Evolutionary conservation across 495 filamentous ascomycete genomes (phyloP), one percentile per base, ranked within the genome.

Genomic region (Xylaria grammica): DNA sequence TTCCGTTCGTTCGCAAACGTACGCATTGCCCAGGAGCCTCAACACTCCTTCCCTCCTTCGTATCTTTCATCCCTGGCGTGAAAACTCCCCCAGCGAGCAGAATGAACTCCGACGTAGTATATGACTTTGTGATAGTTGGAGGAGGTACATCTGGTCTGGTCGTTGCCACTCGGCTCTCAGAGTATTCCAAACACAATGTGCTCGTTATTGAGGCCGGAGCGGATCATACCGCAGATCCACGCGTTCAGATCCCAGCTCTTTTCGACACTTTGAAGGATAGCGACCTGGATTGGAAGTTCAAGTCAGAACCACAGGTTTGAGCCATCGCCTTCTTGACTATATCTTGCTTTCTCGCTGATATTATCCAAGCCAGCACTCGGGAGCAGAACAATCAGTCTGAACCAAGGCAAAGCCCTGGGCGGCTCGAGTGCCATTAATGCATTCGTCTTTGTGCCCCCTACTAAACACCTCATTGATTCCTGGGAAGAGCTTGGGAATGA

Each of bases 361-460:
- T n/a, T 4, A 7, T 32, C 13, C 29, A 1, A 54, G 50, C 6
- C 50, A n/a, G 29, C n/a, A 9, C 74, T 84, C 48, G 80, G 83
- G 48, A 83, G 80, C 73, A 72, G 78, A 26, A 66, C 77, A 9
- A 54, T 80, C 58, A 66, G 54, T 64, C 66, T 81, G 55, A 65
- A 78, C 0, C 83, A 83, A 3, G 86, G 86, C 13, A 86, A 85
- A 65, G 74, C 80, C 44, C 72, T 89, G 2, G 87, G 86, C 9
- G 87, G 86, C 8, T 82, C 81, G 15, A 84, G 81, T 17, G 81
- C 77, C 1, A 74, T 89, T 62, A 90, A 89, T 60, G 81, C 80
- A 38, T 73, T 78, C 49, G 79, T 82, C 62, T 79, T 79, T 65
- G 76, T 82, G 2, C 75, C 82, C 32, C 72, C 75, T 1, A 77